Percentiles rank a stretch among this genome's conserved stretches.
These are phyloP conservation scores for Hydnomerulius pinastri DNA, from an alignment of 768 basidiomycete species.

Conservation along the genomic window DNA sequence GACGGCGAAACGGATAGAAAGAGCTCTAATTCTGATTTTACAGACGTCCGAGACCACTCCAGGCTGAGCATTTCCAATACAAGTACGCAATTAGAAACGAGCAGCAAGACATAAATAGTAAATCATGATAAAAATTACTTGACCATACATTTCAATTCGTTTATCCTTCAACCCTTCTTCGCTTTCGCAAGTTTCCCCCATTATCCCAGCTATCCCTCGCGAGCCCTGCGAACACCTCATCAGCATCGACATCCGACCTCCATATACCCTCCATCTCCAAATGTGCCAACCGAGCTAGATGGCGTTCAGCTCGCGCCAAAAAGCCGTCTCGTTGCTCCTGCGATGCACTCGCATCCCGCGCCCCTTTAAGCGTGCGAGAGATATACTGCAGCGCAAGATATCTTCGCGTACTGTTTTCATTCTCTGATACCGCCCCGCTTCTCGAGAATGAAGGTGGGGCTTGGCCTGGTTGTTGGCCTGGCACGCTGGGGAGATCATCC, in stretches of 20 bases:
- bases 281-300: slow-evolving; percentile 5
- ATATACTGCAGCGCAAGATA: slow-evolving; percentile 9
- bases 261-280: slow-evolving; percentile 13
- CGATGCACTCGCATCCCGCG: neutral
- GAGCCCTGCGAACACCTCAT: neutral
- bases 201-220: neutral
- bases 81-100: neutral
- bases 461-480: neutral
- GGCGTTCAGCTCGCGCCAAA: slow-evolving; percentile 4
- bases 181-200: neutral
- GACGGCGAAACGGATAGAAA: too few relatives aligned
- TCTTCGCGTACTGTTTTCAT: slow-evolving; percentile 4
- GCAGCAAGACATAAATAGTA: too few relatives aligned
- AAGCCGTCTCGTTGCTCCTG: slow-evolving; percentile 3
- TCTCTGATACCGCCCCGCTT: neutral
- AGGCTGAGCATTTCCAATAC: too few relatives aligned
- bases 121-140: too few relatives aligned
- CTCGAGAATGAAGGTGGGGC: neutral
- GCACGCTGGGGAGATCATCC: neutral
- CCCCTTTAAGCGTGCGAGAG: slow-evolving; percentile 4
- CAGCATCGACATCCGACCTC: slow-evolving; percentile 1
- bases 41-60: too few relatives aligned
- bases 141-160: neutral
- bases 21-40: too few relatives aligned
- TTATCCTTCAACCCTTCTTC: neutral